These are phyloP conservation scores for Ophiostoma fasciatum DNA, from an alignment of 2,329 filamentous ascomycete genomes.

Conservation along the genomic window DNA sequence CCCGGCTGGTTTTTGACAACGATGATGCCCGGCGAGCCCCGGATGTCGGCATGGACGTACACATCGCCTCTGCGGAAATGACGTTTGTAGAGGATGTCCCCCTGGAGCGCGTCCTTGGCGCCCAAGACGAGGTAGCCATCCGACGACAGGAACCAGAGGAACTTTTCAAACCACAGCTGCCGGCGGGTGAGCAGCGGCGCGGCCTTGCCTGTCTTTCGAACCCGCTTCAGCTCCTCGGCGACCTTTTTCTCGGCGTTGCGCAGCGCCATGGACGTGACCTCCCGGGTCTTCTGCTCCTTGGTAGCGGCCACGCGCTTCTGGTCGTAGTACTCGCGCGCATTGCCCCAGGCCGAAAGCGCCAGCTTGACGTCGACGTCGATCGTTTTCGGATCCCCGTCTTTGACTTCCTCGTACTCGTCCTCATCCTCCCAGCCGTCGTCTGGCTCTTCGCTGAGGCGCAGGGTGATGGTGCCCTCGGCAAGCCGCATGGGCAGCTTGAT, in stretches of 20 bases:
- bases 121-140: conserved; percentile 88
- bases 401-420: conserved; percentile 28
- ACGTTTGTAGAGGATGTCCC: conserved; percentile 77
- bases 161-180: conserved; percentile 95
- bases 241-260: conserved; percentile 89
- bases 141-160: conserved; percentile 85
- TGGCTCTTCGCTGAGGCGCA: conserved; percentile 59
- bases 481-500: conserved; percentile 82
- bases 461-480: conserved; percentile 74
- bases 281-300: conserved; percentile 76
- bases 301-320: conserved; percentile 70
- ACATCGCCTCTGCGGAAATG: conserved; percentile 81
- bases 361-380: conserved; percentile 77
- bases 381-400: conserved; percentile 42
- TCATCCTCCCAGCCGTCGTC: conserved; percentile 41
- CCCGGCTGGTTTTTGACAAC: conserved; percentile 68
- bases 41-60: conserved; percentile 80
- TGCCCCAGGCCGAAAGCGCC: conserved; percentile 67
- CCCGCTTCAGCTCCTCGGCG: conserved; percentile 68
- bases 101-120: conserved; percentile 78
- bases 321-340: conserved; percentile 83
- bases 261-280: conserved; percentile 67
- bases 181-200: conserved; percentile 69
- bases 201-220: conserved; percentile 82
- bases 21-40: conserved; percentile 70